Conservation (phyloP, 2,329 filamentous ascomycete species). For the Diplodia intermedia region DNA sequence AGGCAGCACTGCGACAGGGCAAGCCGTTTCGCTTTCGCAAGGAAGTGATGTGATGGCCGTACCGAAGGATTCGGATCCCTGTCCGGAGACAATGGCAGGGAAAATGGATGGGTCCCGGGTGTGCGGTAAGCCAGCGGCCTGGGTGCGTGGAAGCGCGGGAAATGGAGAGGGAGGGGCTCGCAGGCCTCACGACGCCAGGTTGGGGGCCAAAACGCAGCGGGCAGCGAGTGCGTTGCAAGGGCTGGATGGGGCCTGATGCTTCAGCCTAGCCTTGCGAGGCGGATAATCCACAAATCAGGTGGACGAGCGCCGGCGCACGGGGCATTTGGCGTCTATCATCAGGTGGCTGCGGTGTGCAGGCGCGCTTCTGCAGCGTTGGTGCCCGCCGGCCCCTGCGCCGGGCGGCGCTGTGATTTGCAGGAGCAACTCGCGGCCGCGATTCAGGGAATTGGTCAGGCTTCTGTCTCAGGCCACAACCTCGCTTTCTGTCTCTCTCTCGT, state of each 20-base stretch:
- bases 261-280: slow-evolving; percentile 11
- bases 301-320: not conserved
- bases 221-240: not conserved
- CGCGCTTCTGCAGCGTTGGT: slow-evolving; percentile 14
- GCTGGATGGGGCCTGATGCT: not conserved
- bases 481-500: slow-evolving; percentile 22
- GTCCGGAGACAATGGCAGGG: slow-evolving; percentile 6
- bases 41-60: slow-evolving; percentile 30
- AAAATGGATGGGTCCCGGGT: slow-evolving; percentile 21
- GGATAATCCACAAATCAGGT: slow-evolving; percentile 13
- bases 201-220: slow-evolving; percentile 21
- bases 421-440: slow-evolving; percentile 7
- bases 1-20: slow-evolving; percentile 24
- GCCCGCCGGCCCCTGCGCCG: slow-evolving; percentile 13
- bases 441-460: slow-evolving; percentile 4
- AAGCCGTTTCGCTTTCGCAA: slow-evolving; percentile 25
- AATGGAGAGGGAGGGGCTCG: slow-evolving; percentile 9
- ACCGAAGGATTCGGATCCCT: slow-evolving; percentile 28
- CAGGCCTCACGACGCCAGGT: not conserved
- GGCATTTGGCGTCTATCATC: slow-evolving; percentile 16
- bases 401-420: slow-evolving; percentile 19
- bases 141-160: slow-evolving; percentile 28
- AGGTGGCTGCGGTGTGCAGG: no score
- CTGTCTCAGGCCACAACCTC: slow-evolving; percentile 24
- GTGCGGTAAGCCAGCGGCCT: slow-evolving; percentile 27